Evolutionary conservation across 371 early-diverging fungal genomes (phyloP), one percentile per base, ranked within the genome.

Genomic region (Lichtheimia ramosa): DNA sequence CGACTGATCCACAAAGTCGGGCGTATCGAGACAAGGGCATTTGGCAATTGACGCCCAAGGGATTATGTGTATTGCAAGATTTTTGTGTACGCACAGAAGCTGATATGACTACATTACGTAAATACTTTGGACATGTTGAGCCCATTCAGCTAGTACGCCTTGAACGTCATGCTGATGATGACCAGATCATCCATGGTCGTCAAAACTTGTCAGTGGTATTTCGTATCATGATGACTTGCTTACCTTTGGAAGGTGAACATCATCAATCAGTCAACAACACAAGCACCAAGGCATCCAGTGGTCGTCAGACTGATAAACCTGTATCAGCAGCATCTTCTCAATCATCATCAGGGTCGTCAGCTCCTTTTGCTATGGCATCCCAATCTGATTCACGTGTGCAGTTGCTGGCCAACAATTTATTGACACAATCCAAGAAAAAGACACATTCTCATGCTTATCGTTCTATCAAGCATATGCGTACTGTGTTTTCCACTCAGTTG

Each of bases 41-140:
- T 12, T 85, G 82, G 70, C 82, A 81, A 20, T 58, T 87, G 16
- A 87, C 86, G 0, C 74, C 79, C 7, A 87, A 87, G 56, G 88
- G 88, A 8, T 62, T 83, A 2, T 79, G 82, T 59, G 64, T 87
- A 5, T 62, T 87, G 2, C 85, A 83, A 51, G 81, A 75, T 55
- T 81, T 78, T 49, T 78, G 78, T 55, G 60, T 73, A 6, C 63
- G 81, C 46, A 81, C 78, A 1, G 73, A 74, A 20, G 77, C 73
- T 2, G 65, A 74, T 40, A 56, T 73, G 48, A 51, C 70, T 1
- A 42, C 52, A 3, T 28, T 76, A 2, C 66, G 75, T 21, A 69
- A 67, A 14, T 68, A 70, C 27, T 69, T 76, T 23, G 65, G 69
- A 24, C 70, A 75, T 61, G 65, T 81, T 60, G 68, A 73, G 27